Conservation (phyloP, 495 filamentous ascomycete species). For the Trichocladium antarcticum region DNA sequence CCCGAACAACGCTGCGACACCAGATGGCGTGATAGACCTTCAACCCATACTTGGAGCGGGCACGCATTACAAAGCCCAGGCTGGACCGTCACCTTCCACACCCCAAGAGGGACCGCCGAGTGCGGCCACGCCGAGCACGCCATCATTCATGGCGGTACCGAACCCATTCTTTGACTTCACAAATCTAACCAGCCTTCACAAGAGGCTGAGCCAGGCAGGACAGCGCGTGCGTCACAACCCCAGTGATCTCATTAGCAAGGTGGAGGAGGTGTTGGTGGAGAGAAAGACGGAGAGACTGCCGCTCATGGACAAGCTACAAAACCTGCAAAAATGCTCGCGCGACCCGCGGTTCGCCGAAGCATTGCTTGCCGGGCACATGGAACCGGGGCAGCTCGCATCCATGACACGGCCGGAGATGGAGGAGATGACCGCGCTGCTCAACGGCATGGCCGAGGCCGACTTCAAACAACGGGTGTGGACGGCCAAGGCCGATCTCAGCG, state of each 20-base stretch:
- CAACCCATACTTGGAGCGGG: constrained; percentile 1
- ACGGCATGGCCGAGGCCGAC: constrained; percentile 4
- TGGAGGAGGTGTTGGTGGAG: background rate
- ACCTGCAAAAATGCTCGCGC: background rate
- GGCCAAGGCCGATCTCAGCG: constrained; percentile 4
- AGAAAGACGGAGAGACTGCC: constrained; percentile 4
- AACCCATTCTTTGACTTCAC: background rate
- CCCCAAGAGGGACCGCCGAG: background rate
- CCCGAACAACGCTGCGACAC: background rate
- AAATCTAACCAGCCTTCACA: background rate
- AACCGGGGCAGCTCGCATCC: constrained; percentile 3
- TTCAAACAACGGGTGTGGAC: constrained; percentile 14
- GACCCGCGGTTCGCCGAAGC: constrained; percentile 19
- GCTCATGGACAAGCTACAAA: constrained; percentile 15
- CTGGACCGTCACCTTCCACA: background rate
- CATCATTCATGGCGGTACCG: background rate
- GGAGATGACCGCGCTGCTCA: background rate
- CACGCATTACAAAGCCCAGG: background rate
- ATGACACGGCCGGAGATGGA: constrained; percentile 11
- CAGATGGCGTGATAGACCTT: background rate
- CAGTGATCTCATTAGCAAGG: background rate
- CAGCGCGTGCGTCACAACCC: constrained; percentile 3
- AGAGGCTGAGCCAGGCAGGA: background rate
- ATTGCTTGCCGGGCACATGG: constrained; percentile 15
- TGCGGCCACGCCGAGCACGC: background rate